These are phyloP conservation scores for Aspergillus conjunctus DNA, from an alignment of 495 filamentous ascomycete species.

Conservation along the genomic window DNA sequence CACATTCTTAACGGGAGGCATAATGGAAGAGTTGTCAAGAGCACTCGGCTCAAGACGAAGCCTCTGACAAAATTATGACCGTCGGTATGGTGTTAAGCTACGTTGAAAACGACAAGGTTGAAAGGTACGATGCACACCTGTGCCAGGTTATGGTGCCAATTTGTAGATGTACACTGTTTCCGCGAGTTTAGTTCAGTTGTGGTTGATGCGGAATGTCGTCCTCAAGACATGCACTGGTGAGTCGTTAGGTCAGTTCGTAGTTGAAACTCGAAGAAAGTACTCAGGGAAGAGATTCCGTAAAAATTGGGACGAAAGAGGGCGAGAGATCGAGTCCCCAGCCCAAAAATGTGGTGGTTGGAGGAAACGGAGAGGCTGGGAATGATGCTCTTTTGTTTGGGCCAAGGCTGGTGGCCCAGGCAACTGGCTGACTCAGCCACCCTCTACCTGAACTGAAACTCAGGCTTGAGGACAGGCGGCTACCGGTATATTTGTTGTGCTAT, in stretches of 20 bases:
- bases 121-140: neutral
- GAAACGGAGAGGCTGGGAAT: constrained; percentile 42
- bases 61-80: constrained; percentile 18
- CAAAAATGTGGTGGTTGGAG: constrained; percentile 48
- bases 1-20: constrained; percentile 37
- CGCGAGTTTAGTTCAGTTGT: constrained; percentile 9
- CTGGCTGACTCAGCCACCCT: constrained; percentile 26
- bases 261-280: neutral
- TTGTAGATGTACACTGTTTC: neutral
- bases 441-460: neutral
- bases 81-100: neutral
- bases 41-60: constrained; percentile 43
- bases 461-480: too few relatives aligned
- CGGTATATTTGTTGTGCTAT: too few relatives aligned
- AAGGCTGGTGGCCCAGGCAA: constrained; percentile 35
- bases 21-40: constrained; percentile 39
- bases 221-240: neutral
- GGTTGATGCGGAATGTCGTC: neutral
- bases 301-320: constrained; percentile 8
- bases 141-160: neutral
- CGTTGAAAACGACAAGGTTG: too few relatives aligned
- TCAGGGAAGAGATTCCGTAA: constrained; percentile 5
- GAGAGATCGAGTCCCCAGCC: constrained; percentile 13
- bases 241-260: neutral
- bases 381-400: constrained; percentile 32